These are phyloP conservation scores for Paratrypanosoma confusum DNA, from an alignment of 208 protist genomes.

Conservation along the genomic window DNA sequence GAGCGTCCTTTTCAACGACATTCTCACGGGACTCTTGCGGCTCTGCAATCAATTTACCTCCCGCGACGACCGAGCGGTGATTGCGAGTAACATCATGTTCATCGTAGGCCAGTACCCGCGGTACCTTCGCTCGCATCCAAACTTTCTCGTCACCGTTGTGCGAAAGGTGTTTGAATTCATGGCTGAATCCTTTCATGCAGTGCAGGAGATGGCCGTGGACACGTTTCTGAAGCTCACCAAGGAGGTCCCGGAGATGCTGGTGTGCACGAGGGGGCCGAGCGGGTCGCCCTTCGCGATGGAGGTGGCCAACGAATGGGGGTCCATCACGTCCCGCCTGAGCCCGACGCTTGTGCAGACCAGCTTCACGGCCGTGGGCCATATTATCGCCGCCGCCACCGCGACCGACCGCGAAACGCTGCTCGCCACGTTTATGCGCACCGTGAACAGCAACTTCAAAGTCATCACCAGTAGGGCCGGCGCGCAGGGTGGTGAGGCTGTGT, in stretches of 20 bases:
- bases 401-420: slow-evolving; percentile 53
- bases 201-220: slow-evolving; percentile 99
- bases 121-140: slow-evolving; percentile 95
- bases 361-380: slow-evolving; percentile 94
- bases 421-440: slow-evolving; percentile 77
- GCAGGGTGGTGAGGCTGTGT: slow-evolving; percentile 41
- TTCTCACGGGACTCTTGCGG: slow-evolving; percentile 96
- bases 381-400: slow-evolving; percentile 68
- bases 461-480: slow-evolving; percentile 42
- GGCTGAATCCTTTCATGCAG: slow-evolving; percentile 96
- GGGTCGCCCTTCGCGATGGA: slow-evolving; percentile 94
- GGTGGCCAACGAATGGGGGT: slow-evolving; percentile 76
- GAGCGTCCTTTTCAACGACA: slow-evolving; percentile 95
- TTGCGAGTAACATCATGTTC: slow-evolving; percentile 99
- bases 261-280: slow-evolving; percentile 13
- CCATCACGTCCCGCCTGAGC: slow-evolving; percentile 89
- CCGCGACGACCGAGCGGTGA: slow-evolving; percentile 97
- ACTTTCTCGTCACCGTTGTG: slow-evolving; percentile 97
- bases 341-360: slow-evolving; percentile 92
- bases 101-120: slow-evolving; percentile 99
- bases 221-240: slow-evolving; percentile 99
- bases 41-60: slow-evolving; percentile 93
- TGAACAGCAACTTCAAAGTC: slow-evolving; percentile 75
- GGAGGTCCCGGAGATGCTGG: slow-evolving; percentile 90
- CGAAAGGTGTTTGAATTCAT: slow-evolving; percentile 99